Conservation (phyloP, 208 protist genomes). For the Histomonas meleagridis region DNA sequence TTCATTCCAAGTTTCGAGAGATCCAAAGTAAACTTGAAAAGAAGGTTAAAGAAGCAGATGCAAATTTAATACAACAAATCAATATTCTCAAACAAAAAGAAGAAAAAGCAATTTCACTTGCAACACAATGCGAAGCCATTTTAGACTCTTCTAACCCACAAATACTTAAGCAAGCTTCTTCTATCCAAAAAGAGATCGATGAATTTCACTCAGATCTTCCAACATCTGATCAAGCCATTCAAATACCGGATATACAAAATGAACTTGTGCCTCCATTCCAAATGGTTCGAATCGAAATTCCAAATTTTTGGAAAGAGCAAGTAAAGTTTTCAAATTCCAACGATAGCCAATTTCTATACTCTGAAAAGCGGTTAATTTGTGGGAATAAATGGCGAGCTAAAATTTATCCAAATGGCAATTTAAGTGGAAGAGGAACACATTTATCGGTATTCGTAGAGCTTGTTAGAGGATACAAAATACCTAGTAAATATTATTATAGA, state of each 20-base stretch:
- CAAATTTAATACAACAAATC: no score
- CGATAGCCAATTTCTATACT: neutral
- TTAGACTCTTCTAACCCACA: neutral
- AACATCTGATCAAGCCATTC: neutral
- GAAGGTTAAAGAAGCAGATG: neutral
- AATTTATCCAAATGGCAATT: conserved; percentile 32
- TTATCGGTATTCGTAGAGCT: conserved; percentile 7
- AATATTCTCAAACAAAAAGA: no score
- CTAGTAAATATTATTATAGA: neutral
- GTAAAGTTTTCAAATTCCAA: neutral
- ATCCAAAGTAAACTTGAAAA: neutral
- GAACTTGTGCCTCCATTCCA: neutral
- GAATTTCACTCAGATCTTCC: neutral
- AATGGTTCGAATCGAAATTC: neutral
- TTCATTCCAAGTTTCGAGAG: neutral
- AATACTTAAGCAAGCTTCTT: neutral
- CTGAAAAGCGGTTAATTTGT: neutral
- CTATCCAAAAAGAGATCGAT: neutral
- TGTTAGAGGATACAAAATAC: neutral
- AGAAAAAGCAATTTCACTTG: neutral
- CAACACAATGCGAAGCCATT: neutral
- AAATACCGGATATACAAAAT: neutral
- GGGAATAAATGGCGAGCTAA: conserved; percentile 28
- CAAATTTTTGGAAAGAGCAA: neutral
- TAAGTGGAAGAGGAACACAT: neutral